Evolutionary conservation across 1,284 basidiomycete species (phyloP), one percentile per base, ranked within the genome.

Genomic region (Pseudozyma hubeiensis): DNA sequence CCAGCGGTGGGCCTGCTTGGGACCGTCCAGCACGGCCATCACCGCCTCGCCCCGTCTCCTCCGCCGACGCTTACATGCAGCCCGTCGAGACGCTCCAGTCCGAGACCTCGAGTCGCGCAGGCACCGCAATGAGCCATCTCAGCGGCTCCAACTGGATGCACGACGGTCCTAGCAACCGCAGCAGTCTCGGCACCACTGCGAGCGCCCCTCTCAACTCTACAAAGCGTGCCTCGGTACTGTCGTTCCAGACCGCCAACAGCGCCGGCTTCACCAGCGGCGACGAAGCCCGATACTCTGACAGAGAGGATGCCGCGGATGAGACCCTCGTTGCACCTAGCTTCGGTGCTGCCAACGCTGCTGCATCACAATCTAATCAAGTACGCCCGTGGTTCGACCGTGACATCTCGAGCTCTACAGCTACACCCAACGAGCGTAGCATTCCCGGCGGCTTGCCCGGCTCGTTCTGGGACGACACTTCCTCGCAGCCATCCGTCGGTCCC

Each of bases 221-320:
- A 29, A 78, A 72, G 54, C 69, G 80, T 10, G 77, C 64, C 8
- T 80, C 78, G 3, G 71, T 79, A 30, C 70, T 80, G 17, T 80
- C 79, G 2, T 81, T 81, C 46, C 78, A 81, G 64, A 81, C 80
- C 2, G 80, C 80, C n/a, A 64, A 79, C 45, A 77, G 73, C 48
- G 80, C 76, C 31, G 72, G 67, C 46, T 71, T 77, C 56, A 68
- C 64, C 19, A 71, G 71, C 48, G 75, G 56, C 50, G 71, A 75
- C n/a, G 71, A 74, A 14, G 75, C 49, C 10, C 52, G 60, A 39
- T 34, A 46, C 5, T 70, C 61, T 11, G 67, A 69, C 16, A 53
- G 59, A 39, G 64, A 65, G 9, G 34, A 69, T 40, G 50, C 54
- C 35, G 51, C 56, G 11, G 53, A 67, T 13, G 33, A 57, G 11